phyloP scores from a whole-genome alignment of 2,329 filamentous ascomycete genomes.

The Verticillium alfalfae region DNA sequence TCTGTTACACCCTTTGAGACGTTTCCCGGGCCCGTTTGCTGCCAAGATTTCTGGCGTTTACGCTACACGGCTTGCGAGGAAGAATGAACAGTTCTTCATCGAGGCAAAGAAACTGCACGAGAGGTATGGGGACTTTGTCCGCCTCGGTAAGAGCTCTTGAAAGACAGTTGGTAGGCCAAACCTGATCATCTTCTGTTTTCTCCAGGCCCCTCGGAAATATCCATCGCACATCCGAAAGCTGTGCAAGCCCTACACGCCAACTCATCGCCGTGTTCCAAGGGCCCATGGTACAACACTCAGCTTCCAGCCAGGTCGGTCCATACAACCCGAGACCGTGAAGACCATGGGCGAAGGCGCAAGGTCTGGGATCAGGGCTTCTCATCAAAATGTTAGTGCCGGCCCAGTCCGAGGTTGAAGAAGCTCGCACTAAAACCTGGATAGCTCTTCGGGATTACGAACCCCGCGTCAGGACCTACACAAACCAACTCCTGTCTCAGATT shows the following conservation, averaged over 20 bases:
- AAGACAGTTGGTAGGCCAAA: neutral
- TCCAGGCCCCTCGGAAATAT: conserved; percentile 22
- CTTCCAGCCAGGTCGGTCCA: conserved; percentile 21
- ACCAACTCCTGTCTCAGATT: conserved; percentile 16
- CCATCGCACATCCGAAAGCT: conserved; percentile 20
- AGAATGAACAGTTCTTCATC: conserved; percentile 14
- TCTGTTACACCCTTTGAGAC: conserved; percentile 17
- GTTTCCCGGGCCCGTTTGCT: conserved; percentile 19
- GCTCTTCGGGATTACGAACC: conserved; percentile 20
- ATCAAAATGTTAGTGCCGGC: conserved; percentile 14
- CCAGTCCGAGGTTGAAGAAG: too few species aligned
- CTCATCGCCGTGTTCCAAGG: conserved; percentile 21
- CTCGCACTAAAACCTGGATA: neutral
- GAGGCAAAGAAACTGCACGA: conserved; percentile 19
- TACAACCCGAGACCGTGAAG: conserved; percentile 20
- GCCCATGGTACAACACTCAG: conserved; percentile 24
- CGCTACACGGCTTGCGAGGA: conserved; percentile 13
- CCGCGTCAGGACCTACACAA: conserved; percentile 16
- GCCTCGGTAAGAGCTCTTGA: conserved; percentile 13
- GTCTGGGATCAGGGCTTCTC: conserved; percentile 25
- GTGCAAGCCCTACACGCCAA: conserved; percentile 20
- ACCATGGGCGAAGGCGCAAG: conserved; percentile 23
- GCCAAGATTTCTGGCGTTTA: conserved; percentile 17
- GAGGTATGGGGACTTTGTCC: conserved; percentile 22
- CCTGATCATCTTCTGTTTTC: neutral